Evolutionary conservation across 805 yeast genomes (phyloP), one percentile per base, ranked within the genome.

Genomic region (Candida ipomoeae): DNA sequence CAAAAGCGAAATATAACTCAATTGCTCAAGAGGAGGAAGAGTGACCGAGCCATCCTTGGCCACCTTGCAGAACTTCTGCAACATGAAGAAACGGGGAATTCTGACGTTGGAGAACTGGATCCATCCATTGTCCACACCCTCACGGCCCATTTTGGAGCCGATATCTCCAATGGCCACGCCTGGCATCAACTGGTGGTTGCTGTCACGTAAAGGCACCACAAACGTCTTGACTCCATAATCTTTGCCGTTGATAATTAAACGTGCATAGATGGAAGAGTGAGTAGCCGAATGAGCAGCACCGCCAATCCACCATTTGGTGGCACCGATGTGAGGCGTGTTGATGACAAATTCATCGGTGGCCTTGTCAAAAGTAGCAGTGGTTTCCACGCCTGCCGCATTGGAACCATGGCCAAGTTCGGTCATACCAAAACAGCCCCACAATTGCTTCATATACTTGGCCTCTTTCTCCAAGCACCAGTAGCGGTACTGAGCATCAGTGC

Each of bases 291-390:
- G 78, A 33, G 78, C 78, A 50, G 78, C 78, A 51, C 78, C 78
- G 37, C 78, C 78, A 52, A 74, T 74, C 78, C 78, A 74, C 78
- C 78, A 74, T 59, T 74, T 74, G 54, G 78, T 74, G 42, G 78
- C 78, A 52, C 78, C 77, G 53, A 74, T 67, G 55, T 73, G 77
- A 5, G 78, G 78, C 31, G 78, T 74, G 62, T 71, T 70, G 54
- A 74, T 68, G 49, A 73, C 57, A 53, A 74, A 74, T 58, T 73
- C 73, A 56, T 73, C 78, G 21, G 63, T 65, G 48, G 63, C 65
- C 44, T 60, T 61, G 54, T 74, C 78, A 47, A 70, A 73, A 40
- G 75, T 60, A 37, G 68, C 68, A 23, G 60, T 55, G 37, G 62
- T 59, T 32, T 59, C 62, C 3, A 56, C 55, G 1, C 62, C 62